These are phyloP conservation scores for Martiniozyma abietophila DNA, from an alignment of 805 yeast species.

Conservation along the genomic window DNA sequence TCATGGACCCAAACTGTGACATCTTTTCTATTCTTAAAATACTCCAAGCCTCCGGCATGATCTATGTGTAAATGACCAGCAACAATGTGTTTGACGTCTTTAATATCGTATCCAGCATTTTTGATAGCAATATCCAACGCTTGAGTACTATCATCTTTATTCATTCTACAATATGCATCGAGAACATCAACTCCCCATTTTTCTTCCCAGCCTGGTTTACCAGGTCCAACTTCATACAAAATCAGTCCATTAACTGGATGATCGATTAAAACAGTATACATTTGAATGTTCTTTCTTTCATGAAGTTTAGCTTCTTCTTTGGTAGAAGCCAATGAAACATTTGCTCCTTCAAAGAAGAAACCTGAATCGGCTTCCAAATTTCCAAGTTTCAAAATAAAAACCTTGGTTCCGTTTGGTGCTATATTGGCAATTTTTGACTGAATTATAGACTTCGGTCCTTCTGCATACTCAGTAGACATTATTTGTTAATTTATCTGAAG, in stretches of 20 bases:
- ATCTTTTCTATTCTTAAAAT: constrained; percentile 1
- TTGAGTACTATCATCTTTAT: constrained; percentile 4
- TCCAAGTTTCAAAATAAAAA: constrained; percentile 1
- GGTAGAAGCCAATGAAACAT: constrained; percentile 1
- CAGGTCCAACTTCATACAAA: constrained; percentile 5
- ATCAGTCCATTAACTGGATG: constrained; percentile 5
- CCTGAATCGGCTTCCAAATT: constrained; percentile 4
- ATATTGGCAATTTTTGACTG: neutral
- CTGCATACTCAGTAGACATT: constrained; percentile 13
- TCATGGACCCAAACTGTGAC: constrained; percentile 4
- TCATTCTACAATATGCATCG: constrained; percentile 3
- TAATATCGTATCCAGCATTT: constrained; percentile 3
- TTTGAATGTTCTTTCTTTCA: constrained; percentile 3
- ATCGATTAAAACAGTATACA: constrained; percentile 3
- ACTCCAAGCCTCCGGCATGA: constrained; percentile 5
- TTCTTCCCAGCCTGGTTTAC: constrained; percentile 3
- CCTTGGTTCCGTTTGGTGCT: constrained; percentile 4
- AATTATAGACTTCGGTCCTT: constrained; percentile 1
- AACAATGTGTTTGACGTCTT: constrained; percentile 3
- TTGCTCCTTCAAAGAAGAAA: constrained; percentile 3
- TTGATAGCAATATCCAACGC: constrained; percentile 2
- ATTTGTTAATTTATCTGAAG: constrained; percentile 8
- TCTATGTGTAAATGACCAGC: constrained; percentile 5
- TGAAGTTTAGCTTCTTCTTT: neutral
- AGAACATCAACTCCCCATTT: constrained; percentile 4